Conservation (phyloP, 2,329 filamentous ascomycete species). For the Colletotrichum destructivum region DNA sequence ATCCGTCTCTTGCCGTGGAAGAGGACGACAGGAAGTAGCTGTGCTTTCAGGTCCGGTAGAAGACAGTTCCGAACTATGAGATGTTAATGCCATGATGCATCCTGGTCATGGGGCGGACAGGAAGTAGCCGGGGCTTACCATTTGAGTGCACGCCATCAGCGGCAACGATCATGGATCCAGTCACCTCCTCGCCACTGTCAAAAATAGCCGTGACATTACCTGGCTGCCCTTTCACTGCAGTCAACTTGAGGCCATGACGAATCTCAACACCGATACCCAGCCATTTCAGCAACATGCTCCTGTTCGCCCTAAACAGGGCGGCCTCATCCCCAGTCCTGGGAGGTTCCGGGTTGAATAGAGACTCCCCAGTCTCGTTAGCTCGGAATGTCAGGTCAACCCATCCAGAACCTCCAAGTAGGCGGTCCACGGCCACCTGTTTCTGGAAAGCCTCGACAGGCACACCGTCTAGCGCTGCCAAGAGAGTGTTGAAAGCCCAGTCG, state of each 20-base stretch:
- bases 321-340: slow-evolving; percentile 1
- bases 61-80: slow-evolving; percentile 3
- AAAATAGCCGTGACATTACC: slow-evolving; percentile 4
- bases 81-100: slow-evolving; percentile 3
- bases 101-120: not conserved
- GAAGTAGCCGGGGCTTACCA: not conserved
- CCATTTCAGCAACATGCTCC: slow-evolving; percentile 1
- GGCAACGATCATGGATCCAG: slow-evolving; percentile 6
- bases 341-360: not conserved
- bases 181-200: slow-evolving; percentile 3
- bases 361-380: not conserved
- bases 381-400: not conserved
- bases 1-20: slow-evolving; percentile 9
- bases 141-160: slow-evolving; percentile 6
- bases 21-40: not conserved
- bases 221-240: slow-evolving; percentile 2
- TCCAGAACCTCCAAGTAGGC: not conserved
- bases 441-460: slow-evolving; percentile 6
- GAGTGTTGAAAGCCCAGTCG: slow-evolving; percentile 4
- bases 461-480: not conserved
- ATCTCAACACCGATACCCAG: not conserved
- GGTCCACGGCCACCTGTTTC: not conserved
- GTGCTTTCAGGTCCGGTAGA: not conserved
- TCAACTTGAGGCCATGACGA: not conserved
- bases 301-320: not conserved